These are phyloP conservation scores for Saccharomycopsis hybrid DNA, from an alignment of 1,139 yeast species.

Conservation along the genomic window DNA sequence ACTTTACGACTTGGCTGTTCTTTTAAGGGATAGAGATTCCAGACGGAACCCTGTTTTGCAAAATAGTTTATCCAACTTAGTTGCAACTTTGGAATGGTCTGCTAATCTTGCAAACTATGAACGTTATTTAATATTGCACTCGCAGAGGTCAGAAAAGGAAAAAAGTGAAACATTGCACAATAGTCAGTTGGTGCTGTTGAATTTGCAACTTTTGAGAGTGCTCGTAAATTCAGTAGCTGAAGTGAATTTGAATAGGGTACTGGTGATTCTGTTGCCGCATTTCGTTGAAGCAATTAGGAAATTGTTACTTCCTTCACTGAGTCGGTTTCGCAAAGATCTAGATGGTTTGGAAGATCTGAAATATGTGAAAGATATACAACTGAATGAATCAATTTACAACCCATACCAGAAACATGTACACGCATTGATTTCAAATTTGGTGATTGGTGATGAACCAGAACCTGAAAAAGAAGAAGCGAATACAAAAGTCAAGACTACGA, in stretches of 20 bases:
- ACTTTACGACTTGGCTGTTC: constrained; percentile 2
- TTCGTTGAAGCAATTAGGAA: constrained; percentile 1
- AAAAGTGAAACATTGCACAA: not conserved
- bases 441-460: too few relatives aligned
- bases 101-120: too few relatives aligned
- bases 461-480: too few relatives aligned
- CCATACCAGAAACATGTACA: too few relatives aligned
- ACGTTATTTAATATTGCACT: too few relatives aligned
- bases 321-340: too few relatives aligned
- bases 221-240: constrained; percentile 7
- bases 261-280: not conserved
- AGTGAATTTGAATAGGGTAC: constrained; percentile 2
- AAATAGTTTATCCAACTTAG: not conserved
- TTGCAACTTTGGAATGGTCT: not conserved
- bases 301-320: not conserved
- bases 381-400: too few relatives aligned
- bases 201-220: constrained; percentile 8
- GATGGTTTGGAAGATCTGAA: too few relatives aligned
- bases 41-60: constrained; percentile 3
- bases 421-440: too few relatives aligned
- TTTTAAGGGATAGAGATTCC: constrained; percentile 1
- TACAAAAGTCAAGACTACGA: too few relatives aligned
- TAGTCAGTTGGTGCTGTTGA: not conserved
- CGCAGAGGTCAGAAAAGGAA: too few relatives aligned
- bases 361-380: too few relatives aligned